Base-by-base conservation (phyloP, 2,329 filamentous ascomycete genomes). In the Hymenoscyphus fraxineus region DNA sequence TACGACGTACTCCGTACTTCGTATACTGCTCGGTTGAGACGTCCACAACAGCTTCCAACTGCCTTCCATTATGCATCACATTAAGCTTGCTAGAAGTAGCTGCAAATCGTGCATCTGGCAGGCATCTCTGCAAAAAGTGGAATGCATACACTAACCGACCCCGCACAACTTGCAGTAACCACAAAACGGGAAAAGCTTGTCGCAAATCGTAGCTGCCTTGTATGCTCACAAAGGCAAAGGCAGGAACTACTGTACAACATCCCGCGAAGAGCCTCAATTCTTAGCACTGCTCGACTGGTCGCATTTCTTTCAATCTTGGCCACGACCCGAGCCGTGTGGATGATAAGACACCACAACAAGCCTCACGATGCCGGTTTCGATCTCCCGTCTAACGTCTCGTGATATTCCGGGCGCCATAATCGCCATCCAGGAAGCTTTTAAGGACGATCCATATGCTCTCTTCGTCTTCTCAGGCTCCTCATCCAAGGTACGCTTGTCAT, bases 391-490 rank as follows among this genome's bases (percentile, higher is more conserved):
- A 70, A 80, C 80, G 1, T 79, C 85, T 68, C 72, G 75, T 59
- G 88, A 90, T 69, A 89, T 90, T 61, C 81, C 86, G 32, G 85
- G 83, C 7, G 86, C 85, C 27, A 83, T 90, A 60, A 81, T 83
- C 47, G 88, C 85, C 56, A 86, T 90, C 58, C 88, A 91, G 71
- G 79, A 83, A 70, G 87, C 87, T 0, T 90, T 90, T 72, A 82
- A 81, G 6, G 80, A 86, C 12, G 88, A 90, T 70, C 88, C 88
- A 0, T 90, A 89, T 71, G 87, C 86, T 70, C 77, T 78, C 22
- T 90, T 87, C 87, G 81, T 87, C 7, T 90, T 85, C 65, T 78
- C 80, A 39, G 84, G 88, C 71, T 79, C 80, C 55, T 76, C 78
- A 5, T 22, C 47, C 47, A 54, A 54, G 47, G 47, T 54, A 54